Percentiles rank a stretch among this genome's conserved stretches.
Conservation (phyloP, 2,329 filamentous ascomycete genomes). For the Colletotrichum phormii region DNA sequence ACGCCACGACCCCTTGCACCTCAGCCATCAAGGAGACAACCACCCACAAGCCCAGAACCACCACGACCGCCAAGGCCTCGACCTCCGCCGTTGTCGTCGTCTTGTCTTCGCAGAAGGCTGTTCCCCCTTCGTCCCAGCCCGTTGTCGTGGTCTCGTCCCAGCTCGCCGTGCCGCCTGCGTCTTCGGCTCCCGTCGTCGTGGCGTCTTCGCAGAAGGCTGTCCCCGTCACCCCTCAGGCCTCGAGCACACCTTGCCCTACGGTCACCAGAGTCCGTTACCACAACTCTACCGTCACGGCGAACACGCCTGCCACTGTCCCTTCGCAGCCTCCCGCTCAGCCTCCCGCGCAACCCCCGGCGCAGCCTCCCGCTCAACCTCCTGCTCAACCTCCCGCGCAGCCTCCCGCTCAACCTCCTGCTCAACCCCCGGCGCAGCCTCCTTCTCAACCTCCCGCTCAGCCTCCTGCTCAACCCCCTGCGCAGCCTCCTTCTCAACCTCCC, state of each 20-base stretch:
- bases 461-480: not conserved
- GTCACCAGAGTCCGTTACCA: not conserved
- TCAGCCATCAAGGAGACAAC: not conserved
- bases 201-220: conserved; percentile 1
- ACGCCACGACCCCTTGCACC: not conserved
- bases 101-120: not conserved
- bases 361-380: not conserved
- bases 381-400: not conserved
- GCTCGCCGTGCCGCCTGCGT: not conserved
- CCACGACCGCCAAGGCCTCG: not conserved
- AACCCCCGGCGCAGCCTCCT: not conserved
- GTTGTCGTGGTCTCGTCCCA: not conserved
- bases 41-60: conserved; percentile 16
- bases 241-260: conserved; percentile 4
- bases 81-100: not conserved
- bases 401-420: not conserved
- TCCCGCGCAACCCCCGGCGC: not conserved
- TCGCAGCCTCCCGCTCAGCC: conserved; percentile 2
- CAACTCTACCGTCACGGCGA: conserved; percentile 4
- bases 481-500: not conserved
- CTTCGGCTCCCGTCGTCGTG: not conserved
- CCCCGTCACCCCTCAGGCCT: not conserved
- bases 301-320: not conserved
- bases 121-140: not conserved
- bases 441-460: not conserved